Evolutionary conservation across 345 rosid genomes (phyloP).

Genomic region (Leavenworthia alabamica): DNA sequence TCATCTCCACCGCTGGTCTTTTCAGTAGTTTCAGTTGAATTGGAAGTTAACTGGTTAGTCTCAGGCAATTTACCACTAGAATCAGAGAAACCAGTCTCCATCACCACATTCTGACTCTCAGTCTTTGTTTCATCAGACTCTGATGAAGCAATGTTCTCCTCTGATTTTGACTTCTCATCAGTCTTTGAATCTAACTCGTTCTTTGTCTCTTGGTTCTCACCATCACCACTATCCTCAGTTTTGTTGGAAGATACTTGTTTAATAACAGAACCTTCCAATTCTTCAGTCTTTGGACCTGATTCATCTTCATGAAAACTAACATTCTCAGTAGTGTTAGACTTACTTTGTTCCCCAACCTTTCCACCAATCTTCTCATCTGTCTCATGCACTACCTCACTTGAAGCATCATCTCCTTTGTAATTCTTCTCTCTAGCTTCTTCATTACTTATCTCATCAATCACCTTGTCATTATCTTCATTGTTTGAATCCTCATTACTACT

Average conservation of each 20-base stretch:
- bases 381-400: slow-evolving; percentile 62
- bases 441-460: slow-evolving; percentile 7
- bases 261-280: slow-evolving; percentile 16
- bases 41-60: slow-evolving; percentile 32
- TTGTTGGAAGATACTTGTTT: slow-evolving; percentile 18
- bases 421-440: slow-evolving; percentile 70
- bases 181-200: slow-evolving; percentile 15
- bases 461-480: slow-evolving; percentile 5
- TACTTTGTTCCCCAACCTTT: slow-evolving; percentile 24
- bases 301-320: slow-evolving; percentile 30
- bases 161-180: slow-evolving; percentile 6
- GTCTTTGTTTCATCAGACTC: slow-evolving; percentile 12
- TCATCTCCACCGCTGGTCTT: slow-evolving; percentile 5
- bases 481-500: not conserved
- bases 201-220: slow-evolving; percentile 25
- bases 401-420: slow-evolving; percentile 79
- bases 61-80: slow-evolving; percentile 41
- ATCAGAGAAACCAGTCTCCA: slow-evolving; percentile 34
- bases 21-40: slow-evolving; percentile 26
- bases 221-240: slow-evolving; percentile 19
- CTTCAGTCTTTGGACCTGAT: slow-evolving; percentile 34
- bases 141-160: slow-evolving; percentile 25
- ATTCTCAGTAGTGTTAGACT: slow-evolving; percentile 21
- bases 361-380: slow-evolving; percentile 20
- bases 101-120: slow-evolving; percentile 31